A percentile compares a stretch with the other conserved stretches of the same genome.
phyloP scores from a whole-genome alignment of 805 yeast species.

The Barnettozyma sucrosica region DNA sequence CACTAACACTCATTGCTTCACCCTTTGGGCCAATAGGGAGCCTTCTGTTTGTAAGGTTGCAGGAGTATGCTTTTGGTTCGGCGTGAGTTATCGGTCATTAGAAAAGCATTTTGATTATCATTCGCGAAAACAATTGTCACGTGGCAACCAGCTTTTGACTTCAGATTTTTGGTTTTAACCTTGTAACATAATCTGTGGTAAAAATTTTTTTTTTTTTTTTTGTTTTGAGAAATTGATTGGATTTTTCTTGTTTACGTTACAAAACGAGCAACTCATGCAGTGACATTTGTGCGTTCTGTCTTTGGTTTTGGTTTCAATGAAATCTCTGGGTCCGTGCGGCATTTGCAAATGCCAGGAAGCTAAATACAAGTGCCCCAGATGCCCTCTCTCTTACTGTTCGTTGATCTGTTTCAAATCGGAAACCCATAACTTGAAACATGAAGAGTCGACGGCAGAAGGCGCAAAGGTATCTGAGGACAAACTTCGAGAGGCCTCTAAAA shows the following conservation, averaged over 20 bases:
- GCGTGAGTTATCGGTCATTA: background rate
- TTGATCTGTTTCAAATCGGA: conserved; percentile 51
- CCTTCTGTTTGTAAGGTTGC: background rate
- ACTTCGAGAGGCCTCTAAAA: background rate
- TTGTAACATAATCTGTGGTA: too few species aligned
- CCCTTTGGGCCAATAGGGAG: background rate
- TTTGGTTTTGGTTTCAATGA: background rate
- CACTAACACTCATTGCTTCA: background rate
- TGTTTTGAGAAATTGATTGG: too few species aligned
- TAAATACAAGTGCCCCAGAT: conserved; percentile 55
- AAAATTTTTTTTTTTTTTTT: too few species aligned
- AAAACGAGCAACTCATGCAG: too few species aligned
- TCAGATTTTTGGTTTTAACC: too few species aligned
- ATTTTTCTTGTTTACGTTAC: too few species aligned
- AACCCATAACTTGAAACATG: conserved; percentile 27
- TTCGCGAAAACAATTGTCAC: too few species aligned
- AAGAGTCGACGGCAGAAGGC: conserved; percentile 5
- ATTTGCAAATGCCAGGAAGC: conserved; percentile 26
- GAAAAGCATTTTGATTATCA: background rate
- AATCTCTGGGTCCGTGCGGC: conserved; percentile 10
- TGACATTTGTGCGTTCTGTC: too few species aligned
- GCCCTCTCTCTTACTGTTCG: conserved; percentile 44
- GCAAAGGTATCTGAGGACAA: background rate
- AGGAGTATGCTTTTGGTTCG: background rate
- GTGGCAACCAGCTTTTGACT: too few species aligned